Evolutionary conservation across 1,284 basidiomycete species (phyloP), one percentile per base, ranked within the genome.

Genomic region (Neonothopanus nambi): DNA sequence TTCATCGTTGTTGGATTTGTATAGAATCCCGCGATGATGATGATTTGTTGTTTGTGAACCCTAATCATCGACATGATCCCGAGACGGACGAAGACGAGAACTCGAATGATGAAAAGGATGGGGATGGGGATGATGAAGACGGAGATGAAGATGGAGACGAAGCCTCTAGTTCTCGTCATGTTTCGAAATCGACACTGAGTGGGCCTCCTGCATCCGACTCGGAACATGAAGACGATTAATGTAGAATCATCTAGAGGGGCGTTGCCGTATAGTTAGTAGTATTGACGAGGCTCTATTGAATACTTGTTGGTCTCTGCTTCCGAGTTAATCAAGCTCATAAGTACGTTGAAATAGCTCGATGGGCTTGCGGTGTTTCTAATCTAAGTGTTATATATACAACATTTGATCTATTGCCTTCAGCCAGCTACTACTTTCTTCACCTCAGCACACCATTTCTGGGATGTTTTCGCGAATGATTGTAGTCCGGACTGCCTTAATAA

Each of bases 11-110:
- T n/a, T 26, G 40, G 45, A 57, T 58, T 18, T 28, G 15, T 2
- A 13, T 24, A 56, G 54, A 59, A 28, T 55, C 54, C 35, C 60
- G 54, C 15, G 63, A 60, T 2, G 62, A 63, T 5, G 73, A 75
- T 48, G 76, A 78, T 57, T 61, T 77, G 12, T 64, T 77, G 3
- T 65, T 77, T 13, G 63, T 65, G 13, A 77, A 77, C 55, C 75
- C 76, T 9, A 77, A 78, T 59, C 74, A 73, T 53, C 64, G 58
- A 12, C 45, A 49, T 12, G 51, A 59, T 18, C 21, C 21, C n/a
- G 13, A 24, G 12, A 38, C 36, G 17, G 48, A 50, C 18, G 48
- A 50, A 12, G 48, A 33, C 11, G 51, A 18, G 43, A 36, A 37
- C 1, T 40, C 36, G 21, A 42, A 46, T 23, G 35, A 21, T 5